Evolutionary conservation across 257 asterid species (phyloP).

Genomic region (Buddleja alternifolia): DNA sequence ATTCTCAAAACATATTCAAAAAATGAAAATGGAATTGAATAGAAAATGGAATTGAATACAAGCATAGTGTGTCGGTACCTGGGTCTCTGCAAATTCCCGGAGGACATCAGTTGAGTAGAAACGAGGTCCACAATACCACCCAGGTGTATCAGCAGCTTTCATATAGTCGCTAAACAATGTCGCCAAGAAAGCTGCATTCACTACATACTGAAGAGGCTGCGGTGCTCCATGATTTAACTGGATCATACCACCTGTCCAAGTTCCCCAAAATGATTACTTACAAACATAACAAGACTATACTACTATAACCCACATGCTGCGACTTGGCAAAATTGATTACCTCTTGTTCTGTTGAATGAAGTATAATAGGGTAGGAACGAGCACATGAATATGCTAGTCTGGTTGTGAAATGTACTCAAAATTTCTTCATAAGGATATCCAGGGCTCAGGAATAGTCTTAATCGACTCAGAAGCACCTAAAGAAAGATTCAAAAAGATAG

Average conservation of each 20-base stretch:
- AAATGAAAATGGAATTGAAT: too few species aligned
- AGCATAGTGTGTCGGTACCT: conserved; percentile 50
- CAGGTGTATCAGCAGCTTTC: conserved; percentile 91
- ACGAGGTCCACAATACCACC: conserved; percentile 96
- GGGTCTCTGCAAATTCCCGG: conserved; percentile 86
- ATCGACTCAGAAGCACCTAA: conserved; percentile 87
- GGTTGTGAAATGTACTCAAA: conserved; percentile 86
- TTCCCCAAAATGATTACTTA: neutral
- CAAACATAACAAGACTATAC: neutral
- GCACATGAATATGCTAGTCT: conserved; percentile 91
- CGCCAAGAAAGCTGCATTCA: conserved; percentile 89
- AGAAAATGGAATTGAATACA: too few species aligned
- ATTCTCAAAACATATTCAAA: too few species aligned
- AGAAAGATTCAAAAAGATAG: conserved; percentile 20
- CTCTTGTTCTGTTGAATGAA: conserved; percentile 85
- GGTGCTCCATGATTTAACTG: conserved; percentile 90
- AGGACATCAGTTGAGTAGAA: conserved; percentile 83
- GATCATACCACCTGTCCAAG: conserved; percentile 79
- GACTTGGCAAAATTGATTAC: conserved; percentile 36
- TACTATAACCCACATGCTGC: conserved; percentile 2
- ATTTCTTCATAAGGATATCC: conserved; percentile 97
- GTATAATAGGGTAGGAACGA: conserved; percentile 82
- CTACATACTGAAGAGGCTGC: conserved; percentile 94
- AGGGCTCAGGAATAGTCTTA: conserved; percentile 88
- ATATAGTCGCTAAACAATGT: conserved; percentile 89